Percentiles rank a stretch among this genome's conserved stretches.
Evolutionary conservation across 2,329 filamentous ascomycete species (phyloP).

Genomic region (Aureobasidium melanogenum): DNA sequence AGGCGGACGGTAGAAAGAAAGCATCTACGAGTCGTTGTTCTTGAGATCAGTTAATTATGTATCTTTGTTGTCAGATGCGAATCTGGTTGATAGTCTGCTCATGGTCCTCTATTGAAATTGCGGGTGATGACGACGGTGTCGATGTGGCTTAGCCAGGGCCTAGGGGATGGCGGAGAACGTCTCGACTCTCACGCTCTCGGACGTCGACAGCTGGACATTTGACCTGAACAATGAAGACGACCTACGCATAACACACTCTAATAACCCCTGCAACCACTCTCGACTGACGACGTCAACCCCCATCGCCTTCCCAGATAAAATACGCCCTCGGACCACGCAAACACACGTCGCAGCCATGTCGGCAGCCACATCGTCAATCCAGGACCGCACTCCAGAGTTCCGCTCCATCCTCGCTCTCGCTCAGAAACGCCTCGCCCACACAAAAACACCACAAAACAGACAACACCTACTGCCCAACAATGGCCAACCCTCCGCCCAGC

Average conservation of each 20-base stretch:
- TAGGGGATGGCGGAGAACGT: background rate
- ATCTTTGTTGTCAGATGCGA: background rate
- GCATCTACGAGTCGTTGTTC: background rate
- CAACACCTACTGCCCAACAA: slow-evolving; percentile 59
- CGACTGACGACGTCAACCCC: background rate
- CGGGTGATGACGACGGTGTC: background rate
- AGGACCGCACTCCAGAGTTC: slow-evolving; percentile 96
- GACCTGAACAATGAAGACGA: background rate
- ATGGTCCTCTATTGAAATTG: background rate
- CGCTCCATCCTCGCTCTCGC: slow-evolving; percentile 80
- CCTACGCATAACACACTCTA: background rate
- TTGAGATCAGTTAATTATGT: background rate
- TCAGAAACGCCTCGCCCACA: slow-evolving; percentile 56
- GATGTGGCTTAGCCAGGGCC: background rate
- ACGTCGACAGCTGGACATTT: background rate
- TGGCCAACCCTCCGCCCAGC: slow-evolving; percentile 19
- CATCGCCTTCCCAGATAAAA: background rate
- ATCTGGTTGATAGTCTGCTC: background rate
- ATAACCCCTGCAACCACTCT: background rate
- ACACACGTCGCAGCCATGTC: background rate
- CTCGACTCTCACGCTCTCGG: background rate
- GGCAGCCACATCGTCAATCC: slow-evolving; percentile 57
- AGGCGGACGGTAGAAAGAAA: slow-evolving; percentile 6
- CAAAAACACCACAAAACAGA: slow-evolving; percentile 66
- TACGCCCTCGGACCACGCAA: background rate